phyloP scores from a whole-genome alignment of 768 basidiomycete species.

The Strobilomyces confusus region DNA sequence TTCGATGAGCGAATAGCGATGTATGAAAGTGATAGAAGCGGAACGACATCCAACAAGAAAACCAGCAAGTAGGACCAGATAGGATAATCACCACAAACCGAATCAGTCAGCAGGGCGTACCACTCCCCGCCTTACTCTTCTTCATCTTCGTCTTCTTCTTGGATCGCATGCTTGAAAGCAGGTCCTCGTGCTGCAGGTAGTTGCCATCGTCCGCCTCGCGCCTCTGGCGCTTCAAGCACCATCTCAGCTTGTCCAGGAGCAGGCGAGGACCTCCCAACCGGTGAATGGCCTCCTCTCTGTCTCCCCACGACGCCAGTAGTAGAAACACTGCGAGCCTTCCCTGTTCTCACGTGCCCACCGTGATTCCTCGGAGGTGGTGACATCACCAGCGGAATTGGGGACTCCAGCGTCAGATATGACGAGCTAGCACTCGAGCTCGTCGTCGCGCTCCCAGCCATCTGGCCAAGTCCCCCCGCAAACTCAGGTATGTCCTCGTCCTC shows the following conservation, averaged over 20 bases:
- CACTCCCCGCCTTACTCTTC: slow-evolving; percentile 44
- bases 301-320: slow-evolving; percentile 27
- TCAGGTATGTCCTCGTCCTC: slow-evolving; percentile 72
- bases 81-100: slow-evolving; percentile 9
- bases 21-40: slow-evolving; percentile 4
- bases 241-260: slow-evolving; percentile 46
- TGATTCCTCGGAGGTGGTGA: slow-evolving; percentile 52
- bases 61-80: slow-evolving; percentile 2
- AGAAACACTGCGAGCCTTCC: slow-evolving; percentile 26
- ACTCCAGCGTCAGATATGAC: slow-evolving; percentile 30
- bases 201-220: slow-evolving; percentile 59
- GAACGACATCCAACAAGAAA: slow-evolving; percentile 3
- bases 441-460: slow-evolving; percentile 36
- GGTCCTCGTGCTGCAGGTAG: slow-evolving; percentile 67
- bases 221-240: slow-evolving; percentile 44
- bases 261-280: slow-evolving; percentile 58
- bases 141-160: slow-evolving; percentile 85
- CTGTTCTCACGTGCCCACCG: slow-evolving; percentile 35
- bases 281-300: slow-evolving; percentile 55
- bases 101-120: slow-evolving; percentile 3
- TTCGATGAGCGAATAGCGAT: slow-evolving; percentile 17
- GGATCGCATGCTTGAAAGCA: slow-evolving; percentile 67
- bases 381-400: slow-evolving; percentile 37
- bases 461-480: slow-evolving; percentile 78
- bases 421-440: slow-evolving; percentile 23